Conservation (phyloP, 768 basidiomycete species). For the Pholiota microspora region DNA sequence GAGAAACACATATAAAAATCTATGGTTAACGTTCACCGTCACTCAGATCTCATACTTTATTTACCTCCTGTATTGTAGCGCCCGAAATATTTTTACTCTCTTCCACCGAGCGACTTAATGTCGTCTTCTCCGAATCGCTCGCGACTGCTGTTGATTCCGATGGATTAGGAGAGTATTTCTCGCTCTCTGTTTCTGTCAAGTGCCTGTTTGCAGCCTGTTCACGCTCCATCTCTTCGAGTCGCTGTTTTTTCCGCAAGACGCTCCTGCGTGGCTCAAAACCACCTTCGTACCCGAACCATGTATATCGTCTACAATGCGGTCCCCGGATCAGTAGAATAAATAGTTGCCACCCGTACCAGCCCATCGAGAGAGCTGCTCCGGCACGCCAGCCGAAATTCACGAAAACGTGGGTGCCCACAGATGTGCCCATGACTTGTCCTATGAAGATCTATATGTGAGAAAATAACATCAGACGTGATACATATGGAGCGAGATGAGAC, state of each 20-base stretch:
- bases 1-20: too few relatives aligned
- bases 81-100: too few relatives aligned
- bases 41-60: too few relatives aligned
- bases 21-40: too few relatives aligned
- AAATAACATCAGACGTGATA: background rate
- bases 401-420: constrained; percentile 72
- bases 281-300: constrained; percentile 18
- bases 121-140: background rate
- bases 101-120: background rate
- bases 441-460: constrained; percentile 51
- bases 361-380: constrained; percentile 59
- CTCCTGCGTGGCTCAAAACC: constrained; percentile 27
- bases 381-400: constrained; percentile 69
- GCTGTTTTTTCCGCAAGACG: constrained; percentile 22
- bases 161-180: background rate
- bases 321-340: constrained; percentile 45
- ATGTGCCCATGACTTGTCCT: constrained; percentile 82
- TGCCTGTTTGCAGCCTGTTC: background rate
- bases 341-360: constrained; percentile 54
- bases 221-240: constrained; percentile 6
- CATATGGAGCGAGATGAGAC: background rate
- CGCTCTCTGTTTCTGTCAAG: background rate
- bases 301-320: constrained; percentile 11
- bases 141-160: background rate
- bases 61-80: too few relatives aligned